phyloP scores from a whole-genome alignment of 2,329 filamentous ascomycete genomes.

The Colletotrichum karsti region DNA sequence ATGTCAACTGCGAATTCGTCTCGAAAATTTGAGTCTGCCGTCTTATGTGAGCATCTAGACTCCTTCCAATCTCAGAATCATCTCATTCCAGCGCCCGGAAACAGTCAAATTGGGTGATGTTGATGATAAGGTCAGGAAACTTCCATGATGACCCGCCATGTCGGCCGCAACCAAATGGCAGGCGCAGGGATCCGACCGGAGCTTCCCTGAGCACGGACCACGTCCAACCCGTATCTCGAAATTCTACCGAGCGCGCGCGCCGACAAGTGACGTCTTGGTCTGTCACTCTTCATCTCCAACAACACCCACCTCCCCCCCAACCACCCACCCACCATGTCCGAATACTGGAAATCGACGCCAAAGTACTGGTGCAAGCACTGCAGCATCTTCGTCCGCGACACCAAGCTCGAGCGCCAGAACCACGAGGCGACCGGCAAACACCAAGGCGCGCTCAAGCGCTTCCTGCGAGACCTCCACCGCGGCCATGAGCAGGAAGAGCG shows the following conservation, averaged over 20 bases:
- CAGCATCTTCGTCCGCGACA: slow-evolving; percentile 89
- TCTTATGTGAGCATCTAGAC: too few species aligned
- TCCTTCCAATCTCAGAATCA: not conserved
- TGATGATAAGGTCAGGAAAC: too few species aligned
- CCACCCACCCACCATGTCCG: slow-evolving; percentile 71
- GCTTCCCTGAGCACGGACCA: not conserved
- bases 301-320: not conserved
- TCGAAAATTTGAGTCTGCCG: too few species aligned
- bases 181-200: not conserved
- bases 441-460: slow-evolving; percentile 86
- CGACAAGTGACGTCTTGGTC: not conserved
- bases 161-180: too few species aligned
- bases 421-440: slow-evolving; percentile 89
- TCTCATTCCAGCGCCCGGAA: too few species aligned
- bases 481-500: slow-evolving; percentile 82
- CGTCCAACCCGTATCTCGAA: not conserved
- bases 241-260: not conserved
- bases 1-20: too few species aligned
- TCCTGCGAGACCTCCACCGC: slow-evolving; percentile 87
- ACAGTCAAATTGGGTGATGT: too few species aligned
- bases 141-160: too few species aligned
- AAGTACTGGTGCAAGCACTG: slow-evolving; percentile 99
- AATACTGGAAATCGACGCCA: slow-evolving; percentile 98
- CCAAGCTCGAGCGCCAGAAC: slow-evolving; percentile 86
- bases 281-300: not conserved